Conservation (phyloP, 495 filamentous ascomycete genomes). For the Hypoxylon fuscum region DNA sequence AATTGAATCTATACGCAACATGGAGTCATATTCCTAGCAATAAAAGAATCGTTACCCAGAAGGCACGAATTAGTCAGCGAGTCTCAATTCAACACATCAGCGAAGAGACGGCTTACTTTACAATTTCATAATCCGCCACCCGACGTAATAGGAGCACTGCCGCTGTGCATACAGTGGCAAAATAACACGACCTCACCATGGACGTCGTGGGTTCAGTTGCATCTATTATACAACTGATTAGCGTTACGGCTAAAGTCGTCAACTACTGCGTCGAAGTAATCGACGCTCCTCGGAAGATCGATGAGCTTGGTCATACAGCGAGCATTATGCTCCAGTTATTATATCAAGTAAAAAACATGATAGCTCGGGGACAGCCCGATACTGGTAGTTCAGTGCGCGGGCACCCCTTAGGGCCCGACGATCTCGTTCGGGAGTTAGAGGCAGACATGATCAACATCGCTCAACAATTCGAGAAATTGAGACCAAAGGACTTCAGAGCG, state of each 20-base stretch:
- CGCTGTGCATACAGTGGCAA: too few relatives aligned
- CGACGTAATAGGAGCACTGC: too few relatives aligned
- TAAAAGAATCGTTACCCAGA: too few relatives aligned
- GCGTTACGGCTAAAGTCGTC: constrained; percentile 27
- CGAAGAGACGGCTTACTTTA: too few relatives aligned
- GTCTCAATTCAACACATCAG: too few relatives aligned
- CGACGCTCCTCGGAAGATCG: constrained; percentile 29
- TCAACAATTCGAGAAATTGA: constrained; percentile 25
- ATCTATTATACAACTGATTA: constrained; percentile 31
- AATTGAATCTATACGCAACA: too few relatives aligned
- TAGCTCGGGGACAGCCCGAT: constrained; percentile 1
- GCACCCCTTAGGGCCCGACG: constrained; percentile 18
- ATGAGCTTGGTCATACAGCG: constrained; percentile 25
- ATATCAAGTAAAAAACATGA: constrained; percentile 21
- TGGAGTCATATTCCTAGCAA: too few relatives aligned
- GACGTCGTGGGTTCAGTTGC: constrained; percentile 35
- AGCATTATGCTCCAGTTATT: constrained; percentile 33
- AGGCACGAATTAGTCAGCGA: too few relatives aligned
- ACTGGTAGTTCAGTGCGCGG: constrained; percentile 1
- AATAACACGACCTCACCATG: constrained; percentile 6
- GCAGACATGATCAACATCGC: constrained; percentile 18
- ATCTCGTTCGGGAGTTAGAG: constrained; percentile 24
- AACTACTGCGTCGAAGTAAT: constrained; percentile 26
- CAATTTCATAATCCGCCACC: too few relatives aligned
- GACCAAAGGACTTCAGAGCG: constrained; percentile 14